Base-by-base conservation (phyloP, 495 filamentous ascomycete genomes). In the Penicillium bialowiezense region DNA sequence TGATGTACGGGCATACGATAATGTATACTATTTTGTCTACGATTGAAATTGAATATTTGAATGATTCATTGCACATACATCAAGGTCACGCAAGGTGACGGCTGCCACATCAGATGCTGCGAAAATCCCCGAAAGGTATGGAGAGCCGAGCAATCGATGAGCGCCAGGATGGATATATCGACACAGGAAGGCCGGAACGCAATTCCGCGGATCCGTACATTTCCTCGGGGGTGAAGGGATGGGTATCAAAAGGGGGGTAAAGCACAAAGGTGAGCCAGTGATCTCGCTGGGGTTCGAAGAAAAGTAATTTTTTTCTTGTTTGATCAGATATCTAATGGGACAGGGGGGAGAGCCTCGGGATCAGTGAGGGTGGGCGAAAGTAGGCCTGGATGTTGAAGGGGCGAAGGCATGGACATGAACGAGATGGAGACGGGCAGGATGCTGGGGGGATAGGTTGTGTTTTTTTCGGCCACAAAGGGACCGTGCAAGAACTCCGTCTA, bases 31-130 rank as follows among this genome's bases (percentile, higher is more conserved):
- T n/a, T n/a, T n/a, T n/a, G n/a, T n/a, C n/a, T n/a, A n/a, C n/a
- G n/a, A n/a, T n/a, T n/a, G 17, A 23, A 51, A 45, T 18, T 5
- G 10, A 26, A 35, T 35, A 43, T 44, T 47, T 42, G 19, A 44
- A 44, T 18, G 19, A 44, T 44, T 48, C 40, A 33, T 46, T 55
- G 39, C 45, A 55, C 52, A 52, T 45, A 56, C 49, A 52, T 41
- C 50, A 51, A 48, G 28, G 52, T 59, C 61, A 62, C 59, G 20
- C 37, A n/a, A 44, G 62, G 67, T 64, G 65, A 72, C 69, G 69
- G 69, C 69, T 72, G 69, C 69, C 69, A 72, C 61, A 54, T 53
- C 58, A 23, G 36, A 41, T 39, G 41, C 42, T 42, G 19, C 31
- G 21, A 44, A 29, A 19, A 33, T 24, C 50, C 46, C 35, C 15